Evolutionary conservation across 352 stramenopile genomes (phyloP).

Genomic region (Achlya hypogyna): DNA sequence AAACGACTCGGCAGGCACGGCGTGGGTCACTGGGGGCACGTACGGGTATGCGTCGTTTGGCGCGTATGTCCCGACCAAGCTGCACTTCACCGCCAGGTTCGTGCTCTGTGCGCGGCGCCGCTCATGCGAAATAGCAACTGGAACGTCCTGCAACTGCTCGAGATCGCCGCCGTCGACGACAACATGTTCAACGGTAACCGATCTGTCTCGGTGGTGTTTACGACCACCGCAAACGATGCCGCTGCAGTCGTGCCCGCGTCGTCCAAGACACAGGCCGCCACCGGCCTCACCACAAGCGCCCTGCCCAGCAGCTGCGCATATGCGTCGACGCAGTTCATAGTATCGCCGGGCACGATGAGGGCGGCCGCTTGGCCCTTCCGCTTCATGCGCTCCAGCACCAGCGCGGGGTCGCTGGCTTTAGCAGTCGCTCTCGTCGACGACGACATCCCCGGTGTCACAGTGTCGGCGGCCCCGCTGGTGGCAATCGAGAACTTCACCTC

Average conservation of each 20-base stretch:
- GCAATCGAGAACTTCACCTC: constrained; percentile 34
- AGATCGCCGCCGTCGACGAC: constrained; percentile 49
- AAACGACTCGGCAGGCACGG: constrained; percentile 27
- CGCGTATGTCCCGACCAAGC: constrained; percentile 31
- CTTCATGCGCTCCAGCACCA: constrained; percentile 30
- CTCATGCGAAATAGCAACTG: constrained; percentile 33
- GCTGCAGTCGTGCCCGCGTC: constrained; percentile 23
- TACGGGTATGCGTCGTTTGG: constrained; percentile 36
- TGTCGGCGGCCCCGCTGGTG: constrained; percentile 32
- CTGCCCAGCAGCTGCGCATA: constrained; percentile 26
- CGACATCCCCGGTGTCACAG: constrained; percentile 49
- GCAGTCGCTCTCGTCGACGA: constrained; percentile 42
- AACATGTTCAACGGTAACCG: constrained; percentile 47
- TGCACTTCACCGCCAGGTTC: constrained; percentile 40
- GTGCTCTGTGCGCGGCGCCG: neutral
- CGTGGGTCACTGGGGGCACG: constrained; percentile 24
- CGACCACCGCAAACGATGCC: constrained; percentile 25
- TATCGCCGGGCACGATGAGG: constrained; percentile 23
- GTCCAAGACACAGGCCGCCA: constrained; percentile 16
- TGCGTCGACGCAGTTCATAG: constrained; percentile 31
- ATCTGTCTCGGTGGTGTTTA: constrained; percentile 32
- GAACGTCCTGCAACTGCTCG: constrained; percentile 40
- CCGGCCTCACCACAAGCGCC: constrained; percentile 20
- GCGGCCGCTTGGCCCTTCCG: constrained; percentile 30
- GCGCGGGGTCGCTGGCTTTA: constrained; percentile 25